These are phyloP conservation scores for Adansonia rubrostipa DNA, from an alignment of 441 rosid species.

Conservation along the genomic window DNA sequence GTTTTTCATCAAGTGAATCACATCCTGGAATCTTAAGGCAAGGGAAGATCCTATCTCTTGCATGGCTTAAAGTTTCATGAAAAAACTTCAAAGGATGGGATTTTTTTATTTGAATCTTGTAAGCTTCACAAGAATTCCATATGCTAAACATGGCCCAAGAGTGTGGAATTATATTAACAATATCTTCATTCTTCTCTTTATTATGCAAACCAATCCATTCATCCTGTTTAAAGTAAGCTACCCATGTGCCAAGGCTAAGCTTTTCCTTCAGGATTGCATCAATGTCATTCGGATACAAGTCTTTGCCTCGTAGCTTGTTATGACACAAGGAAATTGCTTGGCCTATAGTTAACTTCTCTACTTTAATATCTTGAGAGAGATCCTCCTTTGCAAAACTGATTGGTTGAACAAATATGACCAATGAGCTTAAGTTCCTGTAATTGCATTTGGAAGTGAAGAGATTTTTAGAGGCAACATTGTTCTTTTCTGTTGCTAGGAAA, in stretches of 20 bases:
- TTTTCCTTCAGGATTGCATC: constrained; percentile 52
- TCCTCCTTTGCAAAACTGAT: constrained; percentile 27
- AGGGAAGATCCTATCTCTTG: constrained; percentile 44
- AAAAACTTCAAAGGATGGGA: constrained; percentile 36
- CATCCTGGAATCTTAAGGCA: constrained; percentile 45
- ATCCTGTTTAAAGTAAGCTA: constrained; percentile 52
- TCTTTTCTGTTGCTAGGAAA: constrained; percentile 52
- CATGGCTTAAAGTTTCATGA: constrained; percentile 40
- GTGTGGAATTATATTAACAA: constrained; percentile 33
- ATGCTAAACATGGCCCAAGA: constrained; percentile 59
- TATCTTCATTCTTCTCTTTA: constrained; percentile 25
- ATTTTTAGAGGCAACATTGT: constrained; percentile 52
- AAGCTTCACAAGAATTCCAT: constrained; percentile 60
- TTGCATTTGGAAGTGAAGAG: constrained; percentile 55
- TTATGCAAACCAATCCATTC: constrained; percentile 36
- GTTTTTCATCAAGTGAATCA: constrained; percentile 34
- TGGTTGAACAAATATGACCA: constrained; percentile 52
- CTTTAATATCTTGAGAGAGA: constrained; percentile 38
- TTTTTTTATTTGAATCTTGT: constrained; percentile 40
- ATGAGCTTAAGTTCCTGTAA: constrained; percentile 44
- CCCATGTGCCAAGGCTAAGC: constrained; percentile 62
- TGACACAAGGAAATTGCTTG: constrained; percentile 55
- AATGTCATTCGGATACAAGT: constrained; percentile 52
- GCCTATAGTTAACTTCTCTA: constrained; percentile 47
- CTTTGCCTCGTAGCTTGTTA: constrained; percentile 45